Percentiles rank a stretch among this genome's conserved stretches.
These are phyloP conservation scores for Aspergillus novoparasiticus DNA, from an alignment of 2,329 filamentous ascomycete species.

Conservation along the genomic window DNA sequence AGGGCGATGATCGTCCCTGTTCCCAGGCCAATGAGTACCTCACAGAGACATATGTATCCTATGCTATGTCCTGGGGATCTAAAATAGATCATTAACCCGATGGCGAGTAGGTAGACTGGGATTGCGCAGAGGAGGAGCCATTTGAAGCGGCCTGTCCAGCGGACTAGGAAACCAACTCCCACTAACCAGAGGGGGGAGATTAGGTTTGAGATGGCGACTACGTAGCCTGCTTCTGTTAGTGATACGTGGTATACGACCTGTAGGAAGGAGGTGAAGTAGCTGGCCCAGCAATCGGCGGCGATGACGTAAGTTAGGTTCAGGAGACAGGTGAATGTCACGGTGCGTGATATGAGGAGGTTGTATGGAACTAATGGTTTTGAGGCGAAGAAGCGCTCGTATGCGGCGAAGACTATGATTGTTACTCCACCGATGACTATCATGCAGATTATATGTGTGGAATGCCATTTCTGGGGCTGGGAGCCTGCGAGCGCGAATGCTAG, in stretches of 20 bases:
- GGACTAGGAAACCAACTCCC: constrained; percentile 54
- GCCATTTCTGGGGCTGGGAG: constrained; percentile 41
- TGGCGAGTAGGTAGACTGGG: constrained; percentile 51
- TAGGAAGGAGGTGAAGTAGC: constrained; percentile 37
- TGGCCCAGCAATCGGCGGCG: constrained; percentile 25
- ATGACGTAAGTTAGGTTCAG: constrained; percentile 26
- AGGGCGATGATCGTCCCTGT: constrained; percentile 56
- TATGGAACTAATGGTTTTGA: constrained; percentile 9
- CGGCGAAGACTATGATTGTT: constrained; percentile 54
- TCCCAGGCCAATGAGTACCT: constrained; percentile 57
- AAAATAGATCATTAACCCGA: constrained; percentile 56
- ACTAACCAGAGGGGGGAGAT: constrained; percentile 59
- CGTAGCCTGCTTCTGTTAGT: constrained; percentile 35
- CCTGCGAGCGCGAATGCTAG: constrained; percentile 53
- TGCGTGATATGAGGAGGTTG: constrained; percentile 44
- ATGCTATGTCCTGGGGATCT: constrained; percentile 48
- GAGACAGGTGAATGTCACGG: constrained; percentile 28
- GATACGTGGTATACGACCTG: constrained; percentile 37
- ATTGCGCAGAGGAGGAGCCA: constrained; percentile 50
- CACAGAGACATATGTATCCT: constrained; percentile 55
- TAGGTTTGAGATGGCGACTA: constrained; percentile 55
- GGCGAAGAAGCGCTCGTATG: constrained; percentile 58
- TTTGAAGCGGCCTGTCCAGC: constrained; percentile 53
- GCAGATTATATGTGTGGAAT: constrained; percentile 48
- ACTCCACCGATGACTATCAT: constrained; percentile 57